These are phyloP conservation scores for Platanus orientalis DNA, from an alignment of 164 flowering plant genomes.

Conservation along the genomic window DNA sequence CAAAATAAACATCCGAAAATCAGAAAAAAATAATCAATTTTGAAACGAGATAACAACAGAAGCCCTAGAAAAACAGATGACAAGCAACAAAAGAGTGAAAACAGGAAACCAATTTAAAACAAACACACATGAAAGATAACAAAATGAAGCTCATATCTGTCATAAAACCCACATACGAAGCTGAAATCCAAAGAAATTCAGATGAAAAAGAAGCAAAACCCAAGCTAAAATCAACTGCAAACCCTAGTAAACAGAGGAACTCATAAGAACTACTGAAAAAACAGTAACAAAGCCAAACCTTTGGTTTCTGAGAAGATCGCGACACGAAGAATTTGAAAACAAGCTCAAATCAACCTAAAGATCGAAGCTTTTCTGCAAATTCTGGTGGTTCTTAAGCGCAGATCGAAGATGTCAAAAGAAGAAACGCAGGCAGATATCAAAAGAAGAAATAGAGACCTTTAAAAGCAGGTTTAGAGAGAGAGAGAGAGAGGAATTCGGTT, in stretches of 20 bases:
- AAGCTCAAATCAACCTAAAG: not conserved
- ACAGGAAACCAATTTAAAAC: not conserved
- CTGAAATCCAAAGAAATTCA: not conserved
- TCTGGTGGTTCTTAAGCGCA: not conserved
- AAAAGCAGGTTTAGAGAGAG: not conserved
- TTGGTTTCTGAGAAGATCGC: conserved; percentile 6
- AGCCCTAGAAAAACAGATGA: not conserved
- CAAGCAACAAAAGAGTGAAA: not conserved
- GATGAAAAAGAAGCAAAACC: not conserved
- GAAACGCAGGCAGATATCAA: not conserved
- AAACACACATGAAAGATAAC: not conserved
- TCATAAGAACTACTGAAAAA: not conserved
- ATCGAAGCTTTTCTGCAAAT: not conserved
- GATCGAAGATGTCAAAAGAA: not conserved
- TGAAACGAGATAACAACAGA: not conserved
- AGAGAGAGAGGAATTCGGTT: not conserved
- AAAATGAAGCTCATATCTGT: not conserved
- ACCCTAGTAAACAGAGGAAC: conserved; percentile 7
- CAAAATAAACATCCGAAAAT: not conserved
- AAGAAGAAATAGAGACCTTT: not conserved
- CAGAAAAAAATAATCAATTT: not conserved
- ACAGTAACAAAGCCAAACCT: conserved; percentile 10
- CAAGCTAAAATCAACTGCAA: not conserved
- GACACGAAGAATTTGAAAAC: not conserved
- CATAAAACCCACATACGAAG: not conserved